Evolutionary conservation across 805 yeast genomes (phyloP).

Genomic region (Myxozyma kluyveri): DNA sequence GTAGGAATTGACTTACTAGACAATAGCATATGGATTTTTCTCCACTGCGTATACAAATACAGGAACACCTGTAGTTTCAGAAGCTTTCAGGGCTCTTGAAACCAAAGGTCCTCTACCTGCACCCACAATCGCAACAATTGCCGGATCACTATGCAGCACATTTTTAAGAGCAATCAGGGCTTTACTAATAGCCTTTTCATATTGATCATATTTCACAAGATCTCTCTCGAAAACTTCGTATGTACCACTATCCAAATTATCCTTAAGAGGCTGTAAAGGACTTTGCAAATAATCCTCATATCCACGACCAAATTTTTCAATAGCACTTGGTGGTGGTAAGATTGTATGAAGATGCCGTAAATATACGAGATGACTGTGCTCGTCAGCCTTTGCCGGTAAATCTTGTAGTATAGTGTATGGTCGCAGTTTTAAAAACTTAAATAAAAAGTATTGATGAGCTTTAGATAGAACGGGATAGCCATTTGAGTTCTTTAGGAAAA

Average conservation of each 20-base stretch:
- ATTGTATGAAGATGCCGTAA: conserved; percentile 41
- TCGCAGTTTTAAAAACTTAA: conserved; percentile 45
- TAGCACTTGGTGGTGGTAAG: conserved; percentile 36
- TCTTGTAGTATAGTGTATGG: conserved; percentile 53
- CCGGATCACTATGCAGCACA: not conserved
- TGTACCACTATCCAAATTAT: conserved; percentile 54
- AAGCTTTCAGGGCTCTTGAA: conserved; percentile 48
- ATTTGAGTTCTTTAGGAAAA: conserved; percentile 58
- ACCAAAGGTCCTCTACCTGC: conserved; percentile 88
- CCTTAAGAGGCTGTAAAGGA: conserved; percentile 73
- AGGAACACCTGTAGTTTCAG: conserved; percentile 34
- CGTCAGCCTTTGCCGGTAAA: conserved; percentile 33
- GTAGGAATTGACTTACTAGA: conserved; percentile 17
- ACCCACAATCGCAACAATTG: conserved; percentile 61
- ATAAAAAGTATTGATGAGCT: conserved; percentile 51
- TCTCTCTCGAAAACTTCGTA: conserved; percentile 75
- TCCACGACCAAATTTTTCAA: conserved; percentile 38
- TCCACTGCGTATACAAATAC: conserved; percentile 60
- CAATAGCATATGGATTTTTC: conserved; percentile 61
- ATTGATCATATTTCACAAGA: conserved; percentile 61
- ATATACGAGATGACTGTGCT: conserved; percentile 45
- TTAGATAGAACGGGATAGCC: conserved; percentile 65
- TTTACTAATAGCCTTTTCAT: conserved; percentile 59
- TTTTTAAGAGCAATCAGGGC: conserved; percentile 43
- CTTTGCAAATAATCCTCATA: conserved; percentile 49